Percentiles rank a stretch among this genome's conserved stretches.
These are phyloP conservation scores for Malassezia cuniculi DNA, from an alignment of 1,284 basidiomycete species.

Conservation along the genomic window DNA sequence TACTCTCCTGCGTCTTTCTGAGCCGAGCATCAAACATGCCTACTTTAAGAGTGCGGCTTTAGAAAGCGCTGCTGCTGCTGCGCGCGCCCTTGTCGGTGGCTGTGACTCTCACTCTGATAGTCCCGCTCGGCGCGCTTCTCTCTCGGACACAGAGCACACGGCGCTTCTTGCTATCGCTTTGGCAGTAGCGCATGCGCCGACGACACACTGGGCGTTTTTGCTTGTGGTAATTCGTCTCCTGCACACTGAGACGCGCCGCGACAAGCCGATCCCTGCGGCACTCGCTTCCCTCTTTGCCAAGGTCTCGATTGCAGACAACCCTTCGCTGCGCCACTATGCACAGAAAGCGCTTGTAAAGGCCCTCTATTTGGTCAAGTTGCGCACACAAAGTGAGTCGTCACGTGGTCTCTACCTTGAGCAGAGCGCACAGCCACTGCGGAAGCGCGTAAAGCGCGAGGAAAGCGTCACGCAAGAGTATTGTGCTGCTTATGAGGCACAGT, in stretches of 20 bases:
- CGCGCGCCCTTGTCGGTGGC: background rate
- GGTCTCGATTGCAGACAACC: conserved; percentile 58
- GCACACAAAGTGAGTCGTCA: conserved; percentile 60
- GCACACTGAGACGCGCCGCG: conserved; percentile 60
- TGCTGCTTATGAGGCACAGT: no score
- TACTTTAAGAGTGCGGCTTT: conserved; percentile 19
- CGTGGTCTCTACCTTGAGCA: conserved; percentile 70
- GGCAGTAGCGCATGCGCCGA: conserved; percentile 55
- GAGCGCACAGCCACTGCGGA: no score
- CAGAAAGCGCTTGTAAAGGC: conserved; percentile 67
- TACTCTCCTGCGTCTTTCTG: conserved; percentile 41
- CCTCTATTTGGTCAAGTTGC: conserved; percentile 66
- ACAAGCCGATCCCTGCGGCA: conserved; percentile 56
- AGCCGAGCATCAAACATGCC: conserved; percentile 33
- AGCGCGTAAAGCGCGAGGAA: no score
- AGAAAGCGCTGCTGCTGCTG: conserved; percentile 11
- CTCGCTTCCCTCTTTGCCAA: conserved; percentile 49
- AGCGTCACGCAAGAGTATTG: no score
- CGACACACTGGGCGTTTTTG: conserved; percentile 82
- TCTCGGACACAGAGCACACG: conserved; percentile 43
- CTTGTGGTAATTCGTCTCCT: conserved; percentile 66
- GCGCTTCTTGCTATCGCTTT: conserved; percentile 56
- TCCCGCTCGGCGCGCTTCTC: conserved; percentile 11
- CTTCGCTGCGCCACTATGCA: conserved; percentile 61
- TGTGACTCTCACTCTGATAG: conserved; percentile 7